Conservation (phyloP, 164 flowering plant genomes). For the Euptelea pleiosperma region DNA sequence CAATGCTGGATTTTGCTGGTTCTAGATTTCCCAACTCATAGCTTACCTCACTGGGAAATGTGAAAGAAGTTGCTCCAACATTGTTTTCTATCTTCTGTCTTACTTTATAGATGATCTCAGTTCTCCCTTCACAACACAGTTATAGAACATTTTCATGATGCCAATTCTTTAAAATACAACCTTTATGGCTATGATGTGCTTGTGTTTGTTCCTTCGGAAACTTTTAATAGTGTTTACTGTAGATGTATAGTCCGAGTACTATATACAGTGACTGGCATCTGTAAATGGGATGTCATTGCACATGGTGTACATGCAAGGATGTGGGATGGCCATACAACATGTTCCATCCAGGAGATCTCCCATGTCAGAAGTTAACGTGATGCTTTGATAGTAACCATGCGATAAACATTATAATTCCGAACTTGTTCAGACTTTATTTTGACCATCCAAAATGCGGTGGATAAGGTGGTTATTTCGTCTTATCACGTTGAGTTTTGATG, state of each 20-base stretch:
- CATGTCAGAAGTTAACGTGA: not conserved
- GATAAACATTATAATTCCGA: no score
- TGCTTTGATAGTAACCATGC: not conserved
- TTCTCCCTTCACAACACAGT: not conserved
- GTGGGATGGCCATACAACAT: no score
- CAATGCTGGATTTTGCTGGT: not conserved
- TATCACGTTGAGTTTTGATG: not conserved
- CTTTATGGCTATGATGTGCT: conserved; percentile 3
- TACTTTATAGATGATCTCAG: not conserved
- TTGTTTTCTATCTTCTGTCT: not conserved
- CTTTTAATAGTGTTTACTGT: not conserved
- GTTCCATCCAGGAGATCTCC: no score
- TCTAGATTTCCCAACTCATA: not conserved
- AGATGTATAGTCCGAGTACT: no score
- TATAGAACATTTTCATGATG: not conserved
- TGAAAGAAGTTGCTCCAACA: no score
- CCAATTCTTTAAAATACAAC: not conserved
- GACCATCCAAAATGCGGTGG: not conserved
- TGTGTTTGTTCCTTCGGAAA: not conserved
- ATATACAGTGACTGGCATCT: not conserved
- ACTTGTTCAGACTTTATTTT: not conserved
- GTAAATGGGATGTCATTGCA: not conserved
- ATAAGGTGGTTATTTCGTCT: not conserved
- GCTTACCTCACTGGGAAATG: not conserved
- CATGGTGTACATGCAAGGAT: not conserved